Conservation (phyloP, 805 yeast genomes). For the Candida rishiriensis region DNA sequence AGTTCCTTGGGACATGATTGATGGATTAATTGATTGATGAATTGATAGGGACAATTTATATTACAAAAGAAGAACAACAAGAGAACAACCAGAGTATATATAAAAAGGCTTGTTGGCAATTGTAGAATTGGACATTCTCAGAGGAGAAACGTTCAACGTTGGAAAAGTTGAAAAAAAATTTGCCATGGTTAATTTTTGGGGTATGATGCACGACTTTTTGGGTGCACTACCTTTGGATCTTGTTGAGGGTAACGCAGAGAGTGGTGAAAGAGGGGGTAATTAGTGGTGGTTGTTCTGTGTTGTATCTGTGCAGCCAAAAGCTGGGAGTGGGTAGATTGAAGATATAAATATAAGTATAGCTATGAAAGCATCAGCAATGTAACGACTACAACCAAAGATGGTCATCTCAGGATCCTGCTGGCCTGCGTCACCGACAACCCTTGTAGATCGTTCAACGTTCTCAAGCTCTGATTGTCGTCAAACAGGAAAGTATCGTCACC, state of each 20-base stretch:
- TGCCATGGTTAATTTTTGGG: no score
- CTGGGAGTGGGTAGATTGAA: neutral
- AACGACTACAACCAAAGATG: no score
- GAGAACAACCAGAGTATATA: neutral
- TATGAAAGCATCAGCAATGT: neutral
- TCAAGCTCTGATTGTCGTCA: slow-evolving; percentile 4
- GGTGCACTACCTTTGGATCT: no score
- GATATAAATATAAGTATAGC: neutral
- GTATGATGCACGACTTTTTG: no score
- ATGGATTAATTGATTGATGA: neutral
- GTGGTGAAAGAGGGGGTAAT: no score
- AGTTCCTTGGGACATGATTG: slow-evolving; percentile 32
- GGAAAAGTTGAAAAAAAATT: neutral
- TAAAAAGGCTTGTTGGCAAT: neutral
- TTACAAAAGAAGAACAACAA: neutral
- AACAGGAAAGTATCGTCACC: no score
- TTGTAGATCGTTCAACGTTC: slow-evolving; percentile 15
- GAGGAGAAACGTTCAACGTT: neutral
- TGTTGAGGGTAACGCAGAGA: no score
- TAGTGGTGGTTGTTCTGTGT: no score
- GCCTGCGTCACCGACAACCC: slow-evolving; percentile 15
- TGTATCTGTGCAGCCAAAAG: no score
- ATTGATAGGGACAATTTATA: no score
- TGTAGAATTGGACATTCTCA: no score
- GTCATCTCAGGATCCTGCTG: slow-evolving; percentile 11